Evolutionary conservation across 2,329 filamentous ascomycete species (phyloP), one percentile per base, ranked within the genome.

Genomic region (Hymenoscyphus infarciens): DNA sequence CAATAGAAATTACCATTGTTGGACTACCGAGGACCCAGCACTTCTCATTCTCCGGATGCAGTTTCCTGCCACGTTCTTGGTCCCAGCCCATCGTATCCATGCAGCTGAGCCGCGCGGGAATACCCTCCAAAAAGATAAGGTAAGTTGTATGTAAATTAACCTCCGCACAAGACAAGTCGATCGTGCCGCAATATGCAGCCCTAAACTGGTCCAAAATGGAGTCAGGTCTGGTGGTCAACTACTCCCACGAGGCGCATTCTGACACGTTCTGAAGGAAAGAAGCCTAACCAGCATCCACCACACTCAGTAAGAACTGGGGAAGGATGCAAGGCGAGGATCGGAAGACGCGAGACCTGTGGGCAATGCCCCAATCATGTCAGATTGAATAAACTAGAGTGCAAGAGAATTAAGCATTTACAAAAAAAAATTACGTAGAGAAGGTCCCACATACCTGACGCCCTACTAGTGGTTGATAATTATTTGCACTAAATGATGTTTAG

Each of bases 101-200:
- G 52, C 25, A 31, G 52, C 52, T 54, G 52, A 54, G 52, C 52
- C 52, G 22, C 52, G 27, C 52, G 52, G 52, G 52, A 54, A 54
- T 31, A 54, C 25, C 22, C 22, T 54, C 52, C 25, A 13, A 27
- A 5, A 54, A 27, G 22, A 27, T 27, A 31, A 27, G 52, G 52
- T 31, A 54, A 31, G 52, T 16, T 54, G 27, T 31, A 54, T 54
- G 52, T 27, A 54, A 54, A 54, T 27, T 54, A 27, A 27, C 25
- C 25, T 22, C 52, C 13, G 25, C 27, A 54, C 42, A 22, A 22
- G 22, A 22, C 16, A 54, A 29, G 15, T 16, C 6, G 22, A 54
- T 54, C 52, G 52, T 31, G 52, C 52, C 52, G 27, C 52, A 54
- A 54, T 54, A 27, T 54, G 52, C 52, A 54, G 52, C 52, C 52